Evolutionary conservation across 2,329 filamentous ascomycete genomes (phyloP), one percentile per base, ranked within the genome.

Genomic region (Neofusicoccum umdonicola): DNA sequence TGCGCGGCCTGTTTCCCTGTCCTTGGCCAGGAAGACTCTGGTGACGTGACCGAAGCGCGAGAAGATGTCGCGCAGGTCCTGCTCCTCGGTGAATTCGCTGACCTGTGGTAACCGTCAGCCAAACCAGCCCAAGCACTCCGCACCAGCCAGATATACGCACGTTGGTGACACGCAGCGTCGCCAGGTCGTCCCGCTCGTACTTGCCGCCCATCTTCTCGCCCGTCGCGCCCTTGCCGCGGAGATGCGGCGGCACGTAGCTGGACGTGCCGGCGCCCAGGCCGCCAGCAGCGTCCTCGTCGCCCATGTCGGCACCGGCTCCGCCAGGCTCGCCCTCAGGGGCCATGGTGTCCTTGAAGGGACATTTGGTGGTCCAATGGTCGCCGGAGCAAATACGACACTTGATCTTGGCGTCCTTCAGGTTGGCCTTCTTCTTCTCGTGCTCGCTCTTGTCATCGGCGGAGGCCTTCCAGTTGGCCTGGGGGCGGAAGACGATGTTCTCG

Each of bases 321-420:
- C 75, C 76, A 15, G 72, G 71, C 68, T 80, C 81, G 69, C 81
- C 81, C 67, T 93, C 87, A 42, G 91, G 95, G 41, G 94, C 93
- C 93, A 99, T 97, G 73, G 94, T 99, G 79, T 98, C 95, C 85
- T 98, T 99, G 89, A 97, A 99, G 41, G 95, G 95, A 88, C 95
- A 99, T 79, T 95, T 90, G 71, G 94, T 94, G 47, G 95, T 99
- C 85, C 98, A 99, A 88, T 99, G 95, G 85, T 99, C 95, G 77
- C 94, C 95, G 78, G 89, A 91, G 84, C 95, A 99, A 78, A 99
- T 98, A 86, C 95, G 91, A 82, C 95, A 99, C 87, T 98, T 98
- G 85, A 99, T 96, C 84, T 97, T 96, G 88, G 97, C 97, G 84
- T 97, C 93, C 87, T 95, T 96, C 75, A 98, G 85, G 73, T 85